Evolutionary conservation across 2,329 filamentous ascomycete genomes (phyloP), one percentile per base, ranked within the genome.

Genomic region (Fusarium globosum): DNA sequence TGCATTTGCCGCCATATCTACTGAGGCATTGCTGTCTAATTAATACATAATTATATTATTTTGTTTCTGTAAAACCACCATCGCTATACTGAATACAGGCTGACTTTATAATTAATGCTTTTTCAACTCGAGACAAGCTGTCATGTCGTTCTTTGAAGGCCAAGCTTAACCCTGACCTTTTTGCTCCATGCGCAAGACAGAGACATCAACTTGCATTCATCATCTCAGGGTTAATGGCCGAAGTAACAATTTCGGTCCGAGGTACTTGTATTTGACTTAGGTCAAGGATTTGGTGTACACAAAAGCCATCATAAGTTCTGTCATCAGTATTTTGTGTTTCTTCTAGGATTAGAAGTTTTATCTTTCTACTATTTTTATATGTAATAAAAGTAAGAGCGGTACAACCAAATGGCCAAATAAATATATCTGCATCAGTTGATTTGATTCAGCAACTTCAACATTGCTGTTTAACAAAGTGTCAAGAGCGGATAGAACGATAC

Each of bases 21-120:
- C 10, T 48, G 10, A 18, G 39, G 6, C n/a, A 15, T 61, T 52
- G 35, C 69, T 66, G 1, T 6, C 16, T 16, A 21, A 7, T 45
- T 1, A 28, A 4, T 20, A 18, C 3, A 13, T 33, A 2, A 18
- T 9, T 18, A 7, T n/a, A 18, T 33, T 5, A 18, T n/a, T 36
- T 52, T 26, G 6, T 9, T 21, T 9, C 26, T 20, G 7, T 36
- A 23, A 11, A 18, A 18, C 5, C 28, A 36, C 18, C 8, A 26
- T 7, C 10, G 3, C 2, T 20, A 18, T 33, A 18, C 21, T 33
- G 3, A 16, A 2, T 7, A n/a, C 7, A 30, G 9, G 9, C 28
- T n/a, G 15, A 7, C 5, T 6, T 23, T 11, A 35, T 13, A 36
- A 52, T 23, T 13, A 15, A 15, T 11, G 7, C 33, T 36, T 14